phyloP scores from a whole-genome alignment of 108 stramenopile species.

The Nannochloropsis granulata region DNA sequence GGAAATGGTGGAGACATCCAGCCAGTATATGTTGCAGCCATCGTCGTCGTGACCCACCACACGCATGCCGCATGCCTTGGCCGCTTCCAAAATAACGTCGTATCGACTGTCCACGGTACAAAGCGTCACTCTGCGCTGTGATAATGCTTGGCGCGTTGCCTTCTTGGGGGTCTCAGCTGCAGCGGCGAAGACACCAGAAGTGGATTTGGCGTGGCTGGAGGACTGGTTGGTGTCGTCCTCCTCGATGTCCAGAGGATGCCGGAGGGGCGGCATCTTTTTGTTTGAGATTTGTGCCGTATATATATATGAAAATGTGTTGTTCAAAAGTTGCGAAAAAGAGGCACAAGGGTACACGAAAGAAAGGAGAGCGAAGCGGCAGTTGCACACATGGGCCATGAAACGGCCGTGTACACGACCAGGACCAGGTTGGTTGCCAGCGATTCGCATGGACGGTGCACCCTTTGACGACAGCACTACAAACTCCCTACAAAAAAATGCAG shows the following conservation, averaged over 20 bases:
- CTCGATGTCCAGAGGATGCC: background rate
- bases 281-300: background rate
- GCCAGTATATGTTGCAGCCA: constrained; percentile 52
- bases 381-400: too few relatives aligned
- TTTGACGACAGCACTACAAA: too few relatives aligned
- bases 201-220: background rate
- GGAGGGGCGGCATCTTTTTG: background rate
- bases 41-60: background rate
- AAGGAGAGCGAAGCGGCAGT: too few relatives aligned
- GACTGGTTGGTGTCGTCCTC: background rate
- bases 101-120: background rate
- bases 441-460: too few relatives aligned
- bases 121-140: background rate
- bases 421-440: too few relatives aligned
- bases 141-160: background rate
- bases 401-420: too few relatives aligned
- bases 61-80: background rate
- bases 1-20: constrained; percentile 47
- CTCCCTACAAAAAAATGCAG: too few relatives aligned
- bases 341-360: too few relatives aligned
- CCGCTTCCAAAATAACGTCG: background rate
- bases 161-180: background rate
- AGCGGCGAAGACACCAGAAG: background rate
- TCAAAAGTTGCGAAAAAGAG: too few relatives aligned
- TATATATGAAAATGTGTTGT: too few relatives aligned